A percentile compares a stretch with the other conserved stretches of the same genome.
Conservation (phyloP, 2,329 filamentous ascomycete species). For the Teratosphaeria pseudoeucalypti region DNA sequence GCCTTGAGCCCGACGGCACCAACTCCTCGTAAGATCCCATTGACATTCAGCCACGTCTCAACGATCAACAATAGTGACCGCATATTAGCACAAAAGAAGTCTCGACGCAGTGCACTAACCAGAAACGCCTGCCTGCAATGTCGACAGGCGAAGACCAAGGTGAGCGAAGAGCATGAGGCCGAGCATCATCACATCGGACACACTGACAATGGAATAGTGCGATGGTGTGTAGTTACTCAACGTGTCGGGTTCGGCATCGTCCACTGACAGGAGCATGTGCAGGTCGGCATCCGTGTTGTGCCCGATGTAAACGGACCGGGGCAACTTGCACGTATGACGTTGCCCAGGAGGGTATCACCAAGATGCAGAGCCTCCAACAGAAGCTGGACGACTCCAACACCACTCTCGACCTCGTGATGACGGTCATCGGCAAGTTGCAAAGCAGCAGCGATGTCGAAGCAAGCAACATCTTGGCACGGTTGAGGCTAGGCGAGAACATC, state of each 20-base stretch:
- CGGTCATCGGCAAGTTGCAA: conserved; percentile 10
- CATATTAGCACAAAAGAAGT: not conserved
- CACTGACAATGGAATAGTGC: not conserved
- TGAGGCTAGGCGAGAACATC: conserved; percentile 13
- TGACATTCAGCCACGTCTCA: not conserved
- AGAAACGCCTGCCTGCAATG: conserved; percentile 3
- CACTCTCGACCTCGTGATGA: conserved; percentile 7
- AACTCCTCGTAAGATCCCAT: not conserved
- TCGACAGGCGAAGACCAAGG: conserved; percentile 1
- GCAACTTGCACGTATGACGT: conserved; percentile 15
- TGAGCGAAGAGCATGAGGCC: not conserved
- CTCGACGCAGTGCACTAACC: not conserved
- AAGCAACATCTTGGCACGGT: conserved; percentile 10
- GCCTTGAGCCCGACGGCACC: not conserved
- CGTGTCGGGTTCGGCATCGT: not conserved
- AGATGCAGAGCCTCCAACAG: conserved; percentile 11
- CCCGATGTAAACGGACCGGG: conserved; percentile 1
- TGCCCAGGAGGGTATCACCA: conserved; percentile 12
- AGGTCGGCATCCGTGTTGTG: conserved; percentile 12
- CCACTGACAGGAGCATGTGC: conserved; percentile 5
- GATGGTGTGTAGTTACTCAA: not conserved
- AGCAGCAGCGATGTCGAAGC: conserved; percentile 12
- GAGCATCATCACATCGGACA: not conserved
- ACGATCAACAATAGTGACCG: not conserved
- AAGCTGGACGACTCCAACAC: conserved; percentile 7